These are phyloP conservation scores for Halenospora varia DNA, from an alignment of 495 filamentous ascomycete genomes.

Conservation along the genomic window DNA sequence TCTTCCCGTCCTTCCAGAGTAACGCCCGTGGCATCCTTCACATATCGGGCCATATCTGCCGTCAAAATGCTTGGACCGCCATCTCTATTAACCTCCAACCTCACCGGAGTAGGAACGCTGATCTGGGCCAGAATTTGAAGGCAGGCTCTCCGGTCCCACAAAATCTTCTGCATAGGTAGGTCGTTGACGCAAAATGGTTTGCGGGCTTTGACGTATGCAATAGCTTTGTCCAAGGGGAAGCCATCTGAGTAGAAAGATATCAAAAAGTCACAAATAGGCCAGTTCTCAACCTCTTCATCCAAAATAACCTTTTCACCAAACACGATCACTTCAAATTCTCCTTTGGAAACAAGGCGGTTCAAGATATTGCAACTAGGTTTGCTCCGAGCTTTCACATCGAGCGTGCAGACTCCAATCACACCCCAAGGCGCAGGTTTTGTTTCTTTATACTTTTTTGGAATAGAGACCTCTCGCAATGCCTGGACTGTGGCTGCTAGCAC, in stretches of 20 bases:
- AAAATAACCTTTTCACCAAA: slow-evolving; percentile 99
- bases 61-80: slow-evolving; percentile 83
- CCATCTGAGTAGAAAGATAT: slow-evolving; percentile 98
- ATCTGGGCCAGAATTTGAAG: slow-evolving; percentile 83
- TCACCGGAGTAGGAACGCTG: slow-evolving; percentile 79
- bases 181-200: slow-evolving; percentile 98
- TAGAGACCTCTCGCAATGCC: slow-evolving; percentile 48
- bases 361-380: slow-evolving; percentile 95
- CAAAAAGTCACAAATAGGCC: slow-evolving; percentile 83
- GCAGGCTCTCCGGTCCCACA: slow-evolving; percentile 96
- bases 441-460: slow-evolving; percentile 45
- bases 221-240: slow-evolving; percentile 95
- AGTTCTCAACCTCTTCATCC: slow-evolving; percentile 79
- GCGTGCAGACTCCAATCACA: slow-evolving; percentile 88
- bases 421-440: slow-evolving; percentile 45
- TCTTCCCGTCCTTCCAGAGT: slow-evolving; percentile 70
- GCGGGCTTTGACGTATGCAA: slow-evolving; percentile 84
- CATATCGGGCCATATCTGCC: slow-evolving; percentile 68
- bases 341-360: slow-evolving; percentile 81
- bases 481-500: slow-evolving; percentile 64
- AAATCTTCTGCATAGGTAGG: slow-evolving; percentile 92
- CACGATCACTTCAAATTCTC: slow-evolving; percentile 92
- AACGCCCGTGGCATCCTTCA: slow-evolving; percentile 76
- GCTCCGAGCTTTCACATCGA: slow-evolving; percentile 93
- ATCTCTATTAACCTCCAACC: slow-evolving; percentile 92